A percentile compares a stretch with the other conserved stretches of the same genome.
Evolutionary conservation across 257 asterid species (phyloP).

Genomic region (Salvia hispanica): DNA sequence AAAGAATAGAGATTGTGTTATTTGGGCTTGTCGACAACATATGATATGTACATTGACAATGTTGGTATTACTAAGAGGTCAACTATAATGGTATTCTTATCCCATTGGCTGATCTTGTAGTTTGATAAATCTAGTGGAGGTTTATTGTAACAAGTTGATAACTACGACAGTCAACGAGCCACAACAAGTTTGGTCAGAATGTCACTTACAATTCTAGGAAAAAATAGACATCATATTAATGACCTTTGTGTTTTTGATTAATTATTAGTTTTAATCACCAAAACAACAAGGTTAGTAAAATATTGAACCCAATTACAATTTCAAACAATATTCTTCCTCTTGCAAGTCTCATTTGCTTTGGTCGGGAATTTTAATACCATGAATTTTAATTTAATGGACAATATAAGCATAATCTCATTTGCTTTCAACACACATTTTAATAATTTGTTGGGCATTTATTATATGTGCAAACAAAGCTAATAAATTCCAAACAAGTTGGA

Average conservation of each 20-base stretch:
- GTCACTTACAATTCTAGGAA: background rate
- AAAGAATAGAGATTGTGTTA: no score
- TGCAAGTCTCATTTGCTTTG: background rate
- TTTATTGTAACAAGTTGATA: background rate
- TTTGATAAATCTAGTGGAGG: background rate
- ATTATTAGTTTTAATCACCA: no score
- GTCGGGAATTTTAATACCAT: background rate
- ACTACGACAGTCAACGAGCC: constrained; percentile 1
- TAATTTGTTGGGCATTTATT: no score
- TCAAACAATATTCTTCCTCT: background rate
- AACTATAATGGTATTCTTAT: background rate
- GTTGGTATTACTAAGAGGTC: background rate
- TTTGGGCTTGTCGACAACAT: no score
- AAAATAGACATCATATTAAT: background rate
- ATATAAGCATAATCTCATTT: no score
- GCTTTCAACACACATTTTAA: background rate
- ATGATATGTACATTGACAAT: background rate
- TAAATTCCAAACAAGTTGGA: background rate
- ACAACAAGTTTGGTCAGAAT: background rate
- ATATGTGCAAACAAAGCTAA: background rate
- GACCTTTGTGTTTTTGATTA: background rate
- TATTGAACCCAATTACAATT: no score
- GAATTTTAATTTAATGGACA: no score
- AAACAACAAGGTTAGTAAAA: no score
- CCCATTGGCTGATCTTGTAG: background rate